Percentiles rank a stretch among this genome's conserved stretches.
Evolutionary conservation across 2,329 filamentous ascomycete species (phyloP).

Genomic region (Keithomyces neogunnii): DNA sequence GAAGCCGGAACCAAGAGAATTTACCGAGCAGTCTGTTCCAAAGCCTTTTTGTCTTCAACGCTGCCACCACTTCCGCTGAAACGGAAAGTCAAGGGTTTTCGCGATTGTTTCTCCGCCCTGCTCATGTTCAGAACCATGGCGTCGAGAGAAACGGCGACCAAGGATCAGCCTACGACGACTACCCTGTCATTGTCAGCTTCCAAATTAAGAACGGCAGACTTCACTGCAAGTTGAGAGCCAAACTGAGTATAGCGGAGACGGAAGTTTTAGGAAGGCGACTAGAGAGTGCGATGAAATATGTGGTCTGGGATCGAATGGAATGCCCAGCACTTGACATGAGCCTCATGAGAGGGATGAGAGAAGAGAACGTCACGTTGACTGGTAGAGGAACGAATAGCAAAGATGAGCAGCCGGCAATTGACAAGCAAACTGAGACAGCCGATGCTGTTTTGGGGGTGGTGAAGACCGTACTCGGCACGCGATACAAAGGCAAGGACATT

Average conservation of each 20-base stretch:
- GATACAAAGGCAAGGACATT: slow-evolving; percentile 8
- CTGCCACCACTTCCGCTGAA: slow-evolving; percentile 3
- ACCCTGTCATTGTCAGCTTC: slow-evolving; percentile 16
- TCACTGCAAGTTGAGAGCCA: slow-evolving; percentile 13
- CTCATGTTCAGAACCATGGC: background rate
- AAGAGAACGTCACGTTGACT: too few species aligned
- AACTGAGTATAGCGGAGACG: slow-evolving; percentile 1
- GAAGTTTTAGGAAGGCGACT: slow-evolving; percentile 7
- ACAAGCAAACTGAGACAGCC: background rate
- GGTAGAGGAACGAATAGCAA: too few species aligned
- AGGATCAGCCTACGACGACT: slow-evolving; percentile 14
- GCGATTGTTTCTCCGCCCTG: background rate
- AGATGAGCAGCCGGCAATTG: too few species aligned
- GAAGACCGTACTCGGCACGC: slow-evolving; percentile 9
- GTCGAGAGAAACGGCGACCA: background rate
- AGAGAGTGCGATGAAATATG: background rate
- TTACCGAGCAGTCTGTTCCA: slow-evolving; percentile 12
- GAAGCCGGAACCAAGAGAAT: slow-evolving; percentile 4
- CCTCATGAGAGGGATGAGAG: too few species aligned
- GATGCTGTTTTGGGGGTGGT: slow-evolving; percentile 9
- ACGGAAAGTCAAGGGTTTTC: background rate
- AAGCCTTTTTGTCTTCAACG: slow-evolving; percentile 17
- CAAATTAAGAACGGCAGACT: slow-evolving; percentile 11
- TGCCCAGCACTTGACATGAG: background rate
- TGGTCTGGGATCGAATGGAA: background rate